phyloP scores from a whole-genome alignment of 2,329 filamentous ascomycete species.

The Fusarium robinianum region DNA sequence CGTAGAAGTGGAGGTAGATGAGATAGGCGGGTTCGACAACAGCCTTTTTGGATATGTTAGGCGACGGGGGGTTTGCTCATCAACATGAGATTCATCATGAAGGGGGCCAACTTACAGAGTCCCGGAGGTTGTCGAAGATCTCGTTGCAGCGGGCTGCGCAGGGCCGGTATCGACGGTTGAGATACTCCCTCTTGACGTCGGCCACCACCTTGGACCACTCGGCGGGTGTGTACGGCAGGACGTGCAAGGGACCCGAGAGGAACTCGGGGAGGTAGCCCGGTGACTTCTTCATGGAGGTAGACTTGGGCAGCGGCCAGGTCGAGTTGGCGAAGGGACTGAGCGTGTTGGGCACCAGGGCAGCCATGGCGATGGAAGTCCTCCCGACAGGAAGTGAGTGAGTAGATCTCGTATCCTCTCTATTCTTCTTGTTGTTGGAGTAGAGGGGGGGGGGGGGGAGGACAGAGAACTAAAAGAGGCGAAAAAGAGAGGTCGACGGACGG shows the following conservation, averaged over 20 bases:
- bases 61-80: no score
- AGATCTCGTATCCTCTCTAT: neutral
- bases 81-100: neutral
- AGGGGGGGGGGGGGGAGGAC: neutral
- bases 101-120: slow-evolving; percentile 44
- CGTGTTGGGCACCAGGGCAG: slow-evolving; percentile 26
- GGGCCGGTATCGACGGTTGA: slow-evolving; percentile 55
- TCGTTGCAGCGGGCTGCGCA: slow-evolving; percentile 59
- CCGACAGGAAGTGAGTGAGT: neutral
- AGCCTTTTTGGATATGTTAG: slow-evolving; percentile 34
- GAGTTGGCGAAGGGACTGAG: slow-evolving; percentile 19
- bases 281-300: slow-evolving; percentile 9
- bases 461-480: no score
- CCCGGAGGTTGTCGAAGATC: slow-evolving; percentile 54
- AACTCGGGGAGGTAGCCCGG: slow-evolving; percentile 21
- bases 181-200: slow-evolving; percentile 59
- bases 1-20: slow-evolving; percentile 65
- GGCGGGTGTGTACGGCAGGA: slow-evolving; percentile 48
- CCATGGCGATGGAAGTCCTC: slow-evolving; percentile 18
- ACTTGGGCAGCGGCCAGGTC: slow-evolving; percentile 23
- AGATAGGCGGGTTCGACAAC: slow-evolving; percentile 57
- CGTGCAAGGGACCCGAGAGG: slow-evolving; percentile 30
- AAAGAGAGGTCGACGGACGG: slow-evolving; percentile 10
- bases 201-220: slow-evolving; percentile 58
- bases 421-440: neutral